A percentile compares a stretch with the other conserved stretches of the same genome.
Evolutionary conservation across 2,329 filamentous ascomycete genomes (phyloP).

Genomic region (Pseudogymnoascus sp.): DNA sequence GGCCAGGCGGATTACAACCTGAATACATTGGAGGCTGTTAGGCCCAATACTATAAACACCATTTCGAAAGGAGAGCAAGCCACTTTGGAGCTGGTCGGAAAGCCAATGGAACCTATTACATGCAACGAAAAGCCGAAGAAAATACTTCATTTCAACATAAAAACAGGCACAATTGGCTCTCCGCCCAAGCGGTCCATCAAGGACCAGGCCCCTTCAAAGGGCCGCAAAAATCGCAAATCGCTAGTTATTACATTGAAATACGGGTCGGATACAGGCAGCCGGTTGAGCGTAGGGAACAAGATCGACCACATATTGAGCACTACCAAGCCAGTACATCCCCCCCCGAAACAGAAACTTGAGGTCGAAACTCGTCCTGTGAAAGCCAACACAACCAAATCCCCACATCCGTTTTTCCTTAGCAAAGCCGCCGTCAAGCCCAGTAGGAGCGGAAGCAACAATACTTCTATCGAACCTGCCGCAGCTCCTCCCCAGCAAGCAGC

Average conservation of each 20-base stretch:
- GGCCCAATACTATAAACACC: not conserved
- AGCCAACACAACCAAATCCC: not conserved
- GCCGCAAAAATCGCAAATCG: constrained; percentile 34
- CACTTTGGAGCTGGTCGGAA: too few relatives aligned
- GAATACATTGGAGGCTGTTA: not conserved
- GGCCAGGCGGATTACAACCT: not conserved
- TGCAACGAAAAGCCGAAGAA: constrained; percentile 37
- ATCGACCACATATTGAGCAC: constrained; percentile 56
- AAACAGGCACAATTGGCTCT: constrained; percentile 56
- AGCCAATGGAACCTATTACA: constrained; percentile 8
- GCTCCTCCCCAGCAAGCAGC: constrained; percentile 32
- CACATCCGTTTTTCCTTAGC: constrained; percentile 63
- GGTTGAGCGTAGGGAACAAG: constrained; percentile 46
- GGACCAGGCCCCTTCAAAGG: constrained; percentile 24
- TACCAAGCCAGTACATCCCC: not conserved
- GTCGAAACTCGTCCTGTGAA: not conserved
- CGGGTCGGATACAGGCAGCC: constrained; percentile 40
- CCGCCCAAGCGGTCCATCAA: constrained; percentile 38
- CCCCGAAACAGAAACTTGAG: constrained; percentile 18
- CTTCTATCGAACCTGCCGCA: constrained; percentile 31
- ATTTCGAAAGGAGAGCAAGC: not conserved
- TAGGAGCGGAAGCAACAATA: constrained; percentile 11
- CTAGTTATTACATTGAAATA: constrained; percentile 55
- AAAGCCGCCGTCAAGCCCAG: constrained; percentile 37
- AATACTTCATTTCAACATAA: constrained; percentile 50